Evolutionary conservation across 495 filamentous ascomycete species (phyloP), one percentile per base, ranked within the genome.

Genomic region (Daldinia grandis): DNA sequence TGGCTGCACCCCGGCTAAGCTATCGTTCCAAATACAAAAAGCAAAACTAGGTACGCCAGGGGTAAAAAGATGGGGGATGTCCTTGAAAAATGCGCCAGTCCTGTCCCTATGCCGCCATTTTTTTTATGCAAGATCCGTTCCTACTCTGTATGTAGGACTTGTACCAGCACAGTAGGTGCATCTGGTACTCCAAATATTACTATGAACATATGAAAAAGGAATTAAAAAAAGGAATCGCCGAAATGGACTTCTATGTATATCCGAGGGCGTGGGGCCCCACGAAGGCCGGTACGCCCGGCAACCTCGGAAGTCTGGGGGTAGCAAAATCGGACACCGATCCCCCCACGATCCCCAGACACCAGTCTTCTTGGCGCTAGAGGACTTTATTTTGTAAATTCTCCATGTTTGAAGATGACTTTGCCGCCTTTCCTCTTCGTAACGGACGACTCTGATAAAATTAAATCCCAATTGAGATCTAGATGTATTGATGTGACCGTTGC

Each of bases 101-200:
- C 51, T 63, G 31, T 64, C 49, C 56, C 49, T 17, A 68, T 68
- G 64, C 64, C 61, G 61, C 60, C 56, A 51, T 28, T 62, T 66
- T 72, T 72, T 67, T 68, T 68, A 72, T 72, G 70, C 70, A 62
- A 68, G 54, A 70, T 66, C 66, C 66, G 54, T 59, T 64, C 62
- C 17, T 63, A 55, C 66, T 66, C 66, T 73, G 69, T 73, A 73
- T 73, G 61, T 61, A 68, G 62, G n/a, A 28, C 44, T 58, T 56
- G 53, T 69, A 42, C 62, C 51, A 58, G 58, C 50, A 54, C 38
- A 66, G 62, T 63, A 73, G 57, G 66, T 63, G 27, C 47, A 47
- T 70, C 12, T 37, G 50, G 27, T 25, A 24, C 10, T 47, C 35
- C 31, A 37, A 44, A 15, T 56, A 69, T 73, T 73, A 69, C 70